A percentile compares a stretch with the other conserved stretches of the same genome.
Conservation (phyloP, 2,329 filamentous ascomycete genomes). For the Pseudocercospora musae region DNA sequence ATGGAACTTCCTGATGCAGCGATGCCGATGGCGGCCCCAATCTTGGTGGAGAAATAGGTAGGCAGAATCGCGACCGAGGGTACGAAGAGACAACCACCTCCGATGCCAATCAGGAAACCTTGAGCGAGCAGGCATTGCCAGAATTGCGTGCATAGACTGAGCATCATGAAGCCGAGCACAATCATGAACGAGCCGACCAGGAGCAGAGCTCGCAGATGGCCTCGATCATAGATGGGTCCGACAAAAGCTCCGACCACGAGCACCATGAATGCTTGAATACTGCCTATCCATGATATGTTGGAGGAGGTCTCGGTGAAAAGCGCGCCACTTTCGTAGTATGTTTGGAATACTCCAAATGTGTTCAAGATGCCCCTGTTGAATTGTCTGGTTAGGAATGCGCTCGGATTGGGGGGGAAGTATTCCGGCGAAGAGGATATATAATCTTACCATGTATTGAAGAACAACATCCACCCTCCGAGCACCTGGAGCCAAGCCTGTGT, state of each 20-base stretch:
- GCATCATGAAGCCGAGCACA: conserved; percentile 52
- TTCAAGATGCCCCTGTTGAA: conserved; percentile 38
- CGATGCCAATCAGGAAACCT: conserved; percentile 48
- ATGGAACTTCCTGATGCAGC: conserved; percentile 46
- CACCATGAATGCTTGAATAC: conserved; percentile 47
- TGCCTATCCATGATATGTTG: conserved; percentile 44
- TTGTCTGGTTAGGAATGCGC: not conserved
- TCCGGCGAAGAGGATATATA: not conserved
- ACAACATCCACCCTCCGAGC: conserved; percentile 44
- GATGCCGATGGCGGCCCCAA: conserved; percentile 46
- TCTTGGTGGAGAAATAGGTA: conserved; percentile 47
- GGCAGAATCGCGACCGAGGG: conserved; percentile 47
- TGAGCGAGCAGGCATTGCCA: conserved; percentile 52
- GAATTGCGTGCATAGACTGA: conserved; percentile 46
- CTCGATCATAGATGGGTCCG: conserved; percentile 50
- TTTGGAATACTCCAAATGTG: conserved; percentile 49
- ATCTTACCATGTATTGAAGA: conserved; percentile 46
- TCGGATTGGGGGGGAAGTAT: not conserved
- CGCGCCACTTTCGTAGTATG: conserved; percentile 46
- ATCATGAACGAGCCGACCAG: conserved; percentile 44
- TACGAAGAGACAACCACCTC: conserved; percentile 44
- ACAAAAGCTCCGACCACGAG: conserved; percentile 46
- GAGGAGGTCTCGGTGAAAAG: conserved; percentile 34
- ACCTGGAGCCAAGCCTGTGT: conserved; percentile 48
- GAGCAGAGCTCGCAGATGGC: conserved; percentile 46